Evolutionary conservation across 495 filamentous ascomycete species (phyloP).

Genomic region (Durotheca rogersii): DNA sequence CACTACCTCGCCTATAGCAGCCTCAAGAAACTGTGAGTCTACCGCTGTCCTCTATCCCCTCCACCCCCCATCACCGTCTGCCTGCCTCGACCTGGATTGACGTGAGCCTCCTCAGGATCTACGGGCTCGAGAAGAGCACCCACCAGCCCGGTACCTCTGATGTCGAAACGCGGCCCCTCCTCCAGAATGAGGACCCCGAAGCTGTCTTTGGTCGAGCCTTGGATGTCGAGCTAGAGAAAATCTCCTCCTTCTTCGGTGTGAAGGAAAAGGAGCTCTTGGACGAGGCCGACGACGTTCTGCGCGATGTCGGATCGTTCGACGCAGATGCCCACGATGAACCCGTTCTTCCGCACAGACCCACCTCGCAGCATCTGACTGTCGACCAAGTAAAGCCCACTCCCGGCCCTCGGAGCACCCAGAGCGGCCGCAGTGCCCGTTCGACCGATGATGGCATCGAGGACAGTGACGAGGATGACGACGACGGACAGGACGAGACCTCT

Average conservation of each 20-base stretch:
- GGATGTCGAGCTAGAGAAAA: constrained; percentile 89
- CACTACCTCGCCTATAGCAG: constrained; percentile 98
- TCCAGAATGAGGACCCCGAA: constrained; percentile 72
- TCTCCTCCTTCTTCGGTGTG: constrained; percentile 80
- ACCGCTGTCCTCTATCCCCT: not conserved
- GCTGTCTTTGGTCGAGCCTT: constrained; percentile 73
- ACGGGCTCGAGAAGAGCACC: constrained; percentile 81
- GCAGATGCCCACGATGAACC: constrained; percentile 60
- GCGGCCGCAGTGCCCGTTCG: constrained; percentile 44
- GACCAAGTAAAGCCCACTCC: constrained; percentile 41
- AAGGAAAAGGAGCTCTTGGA: constrained; percentile 85
- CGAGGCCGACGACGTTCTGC: constrained; percentile 73
- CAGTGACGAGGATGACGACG: constrained; percentile 69
- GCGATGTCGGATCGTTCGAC: constrained; percentile 72
- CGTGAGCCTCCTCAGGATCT: constrained; percentile 64
- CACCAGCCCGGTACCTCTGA: constrained; percentile 60
- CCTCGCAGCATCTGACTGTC: constrained; percentile 39
- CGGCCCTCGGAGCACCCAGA: constrained; percentile 34
- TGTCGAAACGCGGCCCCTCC: constrained; percentile 80
- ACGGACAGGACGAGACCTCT: constrained; percentile 55
- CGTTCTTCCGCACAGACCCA: constrained; percentile 41
- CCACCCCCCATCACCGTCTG: not conserved
- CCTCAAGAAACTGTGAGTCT: constrained; percentile 91
- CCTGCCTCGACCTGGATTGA: constrained; percentile 11
- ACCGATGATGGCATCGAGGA: constrained; percentile 53